phyloP scores from a whole-genome alignment of 805 yeast genomes.

The Torulaspora quercuum region DNA sequence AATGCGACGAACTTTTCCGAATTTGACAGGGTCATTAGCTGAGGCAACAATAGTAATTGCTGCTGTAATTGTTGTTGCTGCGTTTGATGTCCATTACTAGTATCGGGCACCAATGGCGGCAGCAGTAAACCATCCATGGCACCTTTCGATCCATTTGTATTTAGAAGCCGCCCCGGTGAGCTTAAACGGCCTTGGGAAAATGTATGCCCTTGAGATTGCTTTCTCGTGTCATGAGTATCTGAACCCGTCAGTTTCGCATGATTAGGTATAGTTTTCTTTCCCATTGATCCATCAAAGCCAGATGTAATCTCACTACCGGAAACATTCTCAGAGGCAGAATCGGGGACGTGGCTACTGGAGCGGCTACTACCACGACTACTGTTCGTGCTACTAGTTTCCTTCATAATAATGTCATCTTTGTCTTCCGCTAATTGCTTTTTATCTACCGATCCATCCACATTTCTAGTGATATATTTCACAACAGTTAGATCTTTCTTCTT shows the following conservation, averaged over 20 bases:
- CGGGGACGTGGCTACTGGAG: conserved; percentile 8
- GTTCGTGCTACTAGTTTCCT: conserved; percentile 10
- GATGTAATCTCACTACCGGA: conserved; percentile 3
- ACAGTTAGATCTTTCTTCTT: conserved; percentile 22
- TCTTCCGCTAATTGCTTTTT: conserved; percentile 11
- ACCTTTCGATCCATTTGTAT: conserved; percentile 7
- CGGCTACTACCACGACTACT: conserved; percentile 12
- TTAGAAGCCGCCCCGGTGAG: conserved; percentile 11
- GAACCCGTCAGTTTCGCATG: conserved; percentile 13
- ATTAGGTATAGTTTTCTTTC: conserved; percentile 3
- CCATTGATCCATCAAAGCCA: conserved; percentile 4
- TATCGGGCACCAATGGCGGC: conserved; percentile 28
- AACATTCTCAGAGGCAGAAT: conserved; percentile 5
- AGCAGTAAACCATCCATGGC: conserved; percentile 22
- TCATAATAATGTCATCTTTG: conserved; percentile 6
- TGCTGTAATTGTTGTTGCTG: conserved; percentile 29
- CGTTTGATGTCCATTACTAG: conserved; percentile 12
- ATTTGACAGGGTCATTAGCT: conserved; percentile 31
- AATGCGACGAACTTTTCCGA: conserved; percentile 29
- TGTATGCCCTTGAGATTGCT: background rate
- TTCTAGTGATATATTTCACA: conserved; percentile 20
- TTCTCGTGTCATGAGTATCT: conserved; percentile 7
- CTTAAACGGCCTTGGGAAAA: conserved; percentile 1
- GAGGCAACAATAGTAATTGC: conserved; percentile 30
- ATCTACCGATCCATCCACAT: conserved; percentile 15